phyloP scores from a whole-genome alignment of 805 yeast species.

The Cyberlindnera maritima region DNA sequence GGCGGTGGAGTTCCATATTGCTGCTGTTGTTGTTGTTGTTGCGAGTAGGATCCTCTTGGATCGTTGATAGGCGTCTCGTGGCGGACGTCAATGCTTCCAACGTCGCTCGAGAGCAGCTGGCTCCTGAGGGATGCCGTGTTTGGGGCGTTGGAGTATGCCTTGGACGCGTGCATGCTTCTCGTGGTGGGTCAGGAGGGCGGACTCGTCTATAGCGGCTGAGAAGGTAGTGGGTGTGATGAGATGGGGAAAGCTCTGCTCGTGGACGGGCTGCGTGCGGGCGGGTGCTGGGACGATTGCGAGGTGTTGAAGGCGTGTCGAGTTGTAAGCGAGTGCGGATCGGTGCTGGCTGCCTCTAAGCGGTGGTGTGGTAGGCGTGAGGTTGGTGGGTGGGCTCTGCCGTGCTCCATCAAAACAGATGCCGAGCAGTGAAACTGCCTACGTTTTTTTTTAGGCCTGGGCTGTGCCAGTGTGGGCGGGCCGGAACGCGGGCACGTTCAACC shows the following conservation, averaged over 20 bases:
- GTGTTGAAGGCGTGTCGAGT: background rate
- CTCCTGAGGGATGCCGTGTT: constrained; percentile 27
- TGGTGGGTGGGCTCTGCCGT: background rate
- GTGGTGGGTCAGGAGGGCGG: no score
- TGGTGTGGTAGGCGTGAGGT: background rate
- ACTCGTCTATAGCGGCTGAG: no score
- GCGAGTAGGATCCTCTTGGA: constrained; percentile 1
- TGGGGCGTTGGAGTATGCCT: constrained; percentile 6
- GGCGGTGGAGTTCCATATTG: background rate
- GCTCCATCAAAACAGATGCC: background rate
- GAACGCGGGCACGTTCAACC: no score
- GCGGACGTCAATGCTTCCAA: constrained; percentile 44
- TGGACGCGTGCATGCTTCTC: constrained; percentile 15
- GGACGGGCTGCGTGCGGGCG: background rate
- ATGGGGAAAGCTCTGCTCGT: background rate
- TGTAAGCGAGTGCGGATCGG: background rate
- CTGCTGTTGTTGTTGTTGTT: no score
- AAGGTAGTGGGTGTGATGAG: background rate
- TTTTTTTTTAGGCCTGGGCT: background rate
- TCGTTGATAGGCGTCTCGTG: constrained; percentile 37
- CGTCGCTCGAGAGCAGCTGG: constrained; percentile 36
- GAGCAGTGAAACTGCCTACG: background rate
- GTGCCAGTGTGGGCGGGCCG: background rate
- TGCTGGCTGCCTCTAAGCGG: background rate
- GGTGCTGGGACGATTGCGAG: background rate